phyloP scores from a whole-genome alignment of 2,329 filamentous ascomycete genomes.

The Fusarium sp. region DNA sequence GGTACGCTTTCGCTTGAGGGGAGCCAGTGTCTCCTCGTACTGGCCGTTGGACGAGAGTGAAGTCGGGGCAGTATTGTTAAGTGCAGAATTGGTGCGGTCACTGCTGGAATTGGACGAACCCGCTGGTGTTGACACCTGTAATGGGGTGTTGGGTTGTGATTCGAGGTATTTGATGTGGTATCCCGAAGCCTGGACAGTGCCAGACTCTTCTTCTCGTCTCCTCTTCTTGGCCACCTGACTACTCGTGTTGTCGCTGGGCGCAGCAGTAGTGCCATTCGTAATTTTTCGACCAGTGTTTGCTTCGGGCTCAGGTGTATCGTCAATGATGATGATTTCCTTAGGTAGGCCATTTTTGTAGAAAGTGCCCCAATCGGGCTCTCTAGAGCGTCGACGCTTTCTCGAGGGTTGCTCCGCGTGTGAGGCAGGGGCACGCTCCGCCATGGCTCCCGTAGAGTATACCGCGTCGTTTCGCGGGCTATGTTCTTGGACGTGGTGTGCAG shows the following conservation, averaged over 20 bases:
- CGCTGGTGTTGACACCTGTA: conserved; percentile 74
- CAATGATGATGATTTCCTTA: conserved; percentile 88
- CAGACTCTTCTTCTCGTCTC: conserved; percentile 71
- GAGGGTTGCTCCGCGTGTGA: conserved; percentile 51
- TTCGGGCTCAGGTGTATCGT: conserved; percentile 75
- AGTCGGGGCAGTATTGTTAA: conserved; percentile 90
- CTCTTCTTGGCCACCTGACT: conserved; percentile 78
- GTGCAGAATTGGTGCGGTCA: conserved; percentile 82
- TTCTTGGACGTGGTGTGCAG: conserved; percentile 51
- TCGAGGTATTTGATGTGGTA: conserved; percentile 79
- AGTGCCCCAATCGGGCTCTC: conserved; percentile 80
- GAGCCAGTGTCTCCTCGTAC: conserved; percentile 75
- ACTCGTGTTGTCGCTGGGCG: conserved; percentile 47
- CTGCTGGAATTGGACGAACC: conserved; percentile 84
- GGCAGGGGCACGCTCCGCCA: conserved; percentile 48
- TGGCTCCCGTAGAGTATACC: conserved; percentile 44
- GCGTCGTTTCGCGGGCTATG: conserved; percentile 47
- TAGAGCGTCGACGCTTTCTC: conserved; percentile 69
- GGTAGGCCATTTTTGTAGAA: conserved; percentile 88
- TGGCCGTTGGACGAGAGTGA: conserved; percentile 75
- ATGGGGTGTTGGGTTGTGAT: conserved; percentile 80
- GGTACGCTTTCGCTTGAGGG: conserved; percentile 91
- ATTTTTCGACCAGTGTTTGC: conserved; percentile 58
- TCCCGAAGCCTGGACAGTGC: conserved; percentile 68
- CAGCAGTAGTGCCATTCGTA: conserved; percentile 52